Percentiles rank a stretch among this genome's conserved stretches.
Evolutionary conservation across 495 filamentous ascomycete genomes (phyloP).

Genomic region (Arthonia radiata): DNA sequence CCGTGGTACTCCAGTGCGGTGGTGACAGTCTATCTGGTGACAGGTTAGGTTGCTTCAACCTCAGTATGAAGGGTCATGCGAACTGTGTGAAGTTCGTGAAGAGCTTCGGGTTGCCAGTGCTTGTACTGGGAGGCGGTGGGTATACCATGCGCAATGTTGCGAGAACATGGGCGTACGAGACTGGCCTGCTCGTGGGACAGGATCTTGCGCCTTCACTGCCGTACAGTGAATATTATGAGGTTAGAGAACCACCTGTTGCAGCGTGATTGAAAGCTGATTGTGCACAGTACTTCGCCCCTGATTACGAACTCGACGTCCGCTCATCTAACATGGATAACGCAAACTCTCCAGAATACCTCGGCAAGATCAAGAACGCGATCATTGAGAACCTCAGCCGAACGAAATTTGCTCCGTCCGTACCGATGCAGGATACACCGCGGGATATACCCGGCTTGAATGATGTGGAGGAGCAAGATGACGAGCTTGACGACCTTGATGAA

Average conservation of each 20-base stretch:
- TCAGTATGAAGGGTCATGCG: constrained; percentile 91
- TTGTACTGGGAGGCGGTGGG: constrained; percentile 84
- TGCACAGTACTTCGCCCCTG: constrained; percentile 78
- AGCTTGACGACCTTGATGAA: constrained; percentile 68
- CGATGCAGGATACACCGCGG: constrained; percentile 85
- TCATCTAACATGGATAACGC: constrained; percentile 98
- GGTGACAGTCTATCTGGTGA: constrained; percentile 90
- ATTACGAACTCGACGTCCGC: constrained; percentile 86
- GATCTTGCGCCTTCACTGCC: constrained; percentile 62
- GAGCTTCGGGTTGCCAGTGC: constrained; percentile 67
- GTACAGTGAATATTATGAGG: constrained; percentile 96
- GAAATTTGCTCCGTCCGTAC: constrained; percentile 69
- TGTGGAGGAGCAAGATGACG: constrained; percentile 74
- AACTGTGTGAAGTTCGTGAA: constrained; percentile 95
- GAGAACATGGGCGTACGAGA: constrained; percentile 92
- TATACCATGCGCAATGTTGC: constrained; percentile 99
- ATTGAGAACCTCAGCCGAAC: constrained; percentile 85
- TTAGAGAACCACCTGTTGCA: constrained; percentile 16
- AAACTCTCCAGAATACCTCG: constrained; percentile 79
- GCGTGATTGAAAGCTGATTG: constrained; percentile 9
- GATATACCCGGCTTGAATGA: constrained; percentile 37
- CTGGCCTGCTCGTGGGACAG: constrained; percentile 65
- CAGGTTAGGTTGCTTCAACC: constrained; percentile 87
- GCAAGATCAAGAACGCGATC: constrained; percentile 81
- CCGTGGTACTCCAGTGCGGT: constrained; percentile 89